phyloP scores from a whole-genome alignment of 1,139 yeast species.

The Pneumocystis oryctolagi region DNA sequence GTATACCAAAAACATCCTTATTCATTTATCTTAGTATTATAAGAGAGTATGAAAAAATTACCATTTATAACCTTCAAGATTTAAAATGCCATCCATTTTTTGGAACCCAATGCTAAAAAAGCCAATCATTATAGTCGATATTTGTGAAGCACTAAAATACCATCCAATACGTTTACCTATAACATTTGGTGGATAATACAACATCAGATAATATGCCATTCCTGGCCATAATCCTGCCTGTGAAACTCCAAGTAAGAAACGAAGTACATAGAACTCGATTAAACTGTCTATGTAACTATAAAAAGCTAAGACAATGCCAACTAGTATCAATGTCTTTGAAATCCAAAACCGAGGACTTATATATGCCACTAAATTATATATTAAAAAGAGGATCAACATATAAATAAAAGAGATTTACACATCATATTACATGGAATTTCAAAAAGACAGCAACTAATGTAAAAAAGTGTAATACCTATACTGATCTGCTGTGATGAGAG shows the following conservation, averaged over 20 bases:
- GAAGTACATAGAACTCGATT: slow-evolving; percentile 43
- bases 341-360: slow-evolving; percentile 42
- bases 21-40: not conserved
- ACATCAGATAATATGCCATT: slow-evolving; percentile 63
- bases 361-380: slow-evolving; percentile 30
- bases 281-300: slow-evolving; percentile 34
- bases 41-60: not conserved
- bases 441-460: slow-evolving; percentile 53
- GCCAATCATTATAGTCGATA: slow-evolving; percentile 77
- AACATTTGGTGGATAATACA: slow-evolving; percentile 76
- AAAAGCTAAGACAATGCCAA: slow-evolving; percentile 39
- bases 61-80: not conserved
- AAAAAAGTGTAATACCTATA: slow-evolving; percentile 38
- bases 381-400: not conserved
- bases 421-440: slow-evolving; percentile 52
- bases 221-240: slow-evolving; percentile 96
- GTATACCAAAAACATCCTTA: not conserved
- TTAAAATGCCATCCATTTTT: slow-evolving; percentile 46
- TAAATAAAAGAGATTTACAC: not conserved
- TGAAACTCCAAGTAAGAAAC: slow-evolving; percentile 63
- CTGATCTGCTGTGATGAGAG: not conserved
- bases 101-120: slow-evolving; percentile 78
- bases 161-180: slow-evolving; percentile 71
- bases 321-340: slow-evolving; percentile 17
- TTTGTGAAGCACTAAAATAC: slow-evolving; percentile 81